Base-by-base conservation (phyloP, 1,284 basidiomycete genomes). In the Ganoderma boninense region DNA sequence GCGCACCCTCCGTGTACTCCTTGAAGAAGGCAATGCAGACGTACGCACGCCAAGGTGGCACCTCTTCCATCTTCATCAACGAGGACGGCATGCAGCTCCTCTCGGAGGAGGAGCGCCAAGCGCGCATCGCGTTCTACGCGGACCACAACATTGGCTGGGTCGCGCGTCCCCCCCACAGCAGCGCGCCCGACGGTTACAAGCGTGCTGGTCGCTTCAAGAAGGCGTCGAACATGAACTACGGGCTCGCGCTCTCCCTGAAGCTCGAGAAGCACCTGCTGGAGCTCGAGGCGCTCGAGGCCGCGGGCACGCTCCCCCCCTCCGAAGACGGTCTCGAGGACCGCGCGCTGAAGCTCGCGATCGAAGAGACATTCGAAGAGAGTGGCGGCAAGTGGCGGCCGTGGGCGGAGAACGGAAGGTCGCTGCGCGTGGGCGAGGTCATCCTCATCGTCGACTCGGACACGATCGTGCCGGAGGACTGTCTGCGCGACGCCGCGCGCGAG, bases 1-100 rank as follows among this genome's bases (percentile, higher is more conserved):
- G 91, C 67, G 79, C 87, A 6, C 94, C 93, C 1, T 95, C 95
- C 0, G 89, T 96, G 54, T 88, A 89, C 73, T 95, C 92, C 0
- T 81, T 96, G 71, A 95, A 96, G 82, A 90, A 90, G 78, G 95
- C 94, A 0, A 95, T 96, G 90, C 92, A 93, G 77, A 95, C 93
- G 1, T 95, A 95, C 77, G 93, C 94, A 26, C 86, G 93, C 0
- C 93, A 95, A 77, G 94, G 93, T 26, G 94, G 94, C 13, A 92
- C 92, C 0, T 93, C 91, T 5, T 82, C 87, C 26, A 94, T 95
- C 76, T 86, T 95, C 68, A 84, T 95, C 23, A 91, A 93, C 75
- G 93, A 95, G 71, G 92, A 95, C 78, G 95, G 95, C 18, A 64
- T 84, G 63, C 82, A 85, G 74, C 80, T 84, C 69, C 76, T 84